Evolutionary conservation across 108 stramenopile species (phyloP).

Genomic region (Ochromonas danica): DNA sequence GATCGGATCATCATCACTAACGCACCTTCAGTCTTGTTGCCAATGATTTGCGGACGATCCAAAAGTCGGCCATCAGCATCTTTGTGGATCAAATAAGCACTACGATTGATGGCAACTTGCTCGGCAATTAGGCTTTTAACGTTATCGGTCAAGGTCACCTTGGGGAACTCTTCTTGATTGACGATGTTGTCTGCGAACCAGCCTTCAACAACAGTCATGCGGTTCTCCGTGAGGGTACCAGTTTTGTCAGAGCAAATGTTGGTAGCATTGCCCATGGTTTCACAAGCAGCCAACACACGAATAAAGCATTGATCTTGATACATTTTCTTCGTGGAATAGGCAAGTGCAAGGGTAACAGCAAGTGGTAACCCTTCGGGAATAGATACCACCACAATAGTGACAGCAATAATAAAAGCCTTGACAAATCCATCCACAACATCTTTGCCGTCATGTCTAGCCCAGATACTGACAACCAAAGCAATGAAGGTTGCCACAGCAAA

Average conservation of each 20-base stretch:
- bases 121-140: conserved; percentile 2
- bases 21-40: conserved; percentile 92
- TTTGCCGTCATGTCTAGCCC: conserved; percentile 10
- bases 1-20: conserved; percentile 55
- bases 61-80: conserved; percentile 5
- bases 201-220: conserved; percentile 85
- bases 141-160: not conserved
- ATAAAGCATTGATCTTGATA: conserved; percentile 78
- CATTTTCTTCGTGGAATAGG: conserved; percentile 63
- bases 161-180: not conserved
- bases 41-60: conserved; percentile 47
- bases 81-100: conserved; percentile 9
- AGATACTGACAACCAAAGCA: not conserved
- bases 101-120: conserved; percentile 6
- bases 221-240: conserved; percentile 94
- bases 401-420: conserved; percentile 26
- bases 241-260: conserved; percentile 98
- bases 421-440: not conserved
- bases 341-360: conserved; percentile 27
- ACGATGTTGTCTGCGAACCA: conserved; percentile 5
- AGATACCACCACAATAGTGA: conserved; percentile 31
- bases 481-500: conserved; percentile 5
- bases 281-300: conserved; percentile 73
- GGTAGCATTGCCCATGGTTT: conserved; percentile 90
- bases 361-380: conserved; percentile 33